Evolutionary conservation across 2,329 filamentous ascomycete genomes (phyloP).

Genomic region (Penicillium sp.): DNA sequence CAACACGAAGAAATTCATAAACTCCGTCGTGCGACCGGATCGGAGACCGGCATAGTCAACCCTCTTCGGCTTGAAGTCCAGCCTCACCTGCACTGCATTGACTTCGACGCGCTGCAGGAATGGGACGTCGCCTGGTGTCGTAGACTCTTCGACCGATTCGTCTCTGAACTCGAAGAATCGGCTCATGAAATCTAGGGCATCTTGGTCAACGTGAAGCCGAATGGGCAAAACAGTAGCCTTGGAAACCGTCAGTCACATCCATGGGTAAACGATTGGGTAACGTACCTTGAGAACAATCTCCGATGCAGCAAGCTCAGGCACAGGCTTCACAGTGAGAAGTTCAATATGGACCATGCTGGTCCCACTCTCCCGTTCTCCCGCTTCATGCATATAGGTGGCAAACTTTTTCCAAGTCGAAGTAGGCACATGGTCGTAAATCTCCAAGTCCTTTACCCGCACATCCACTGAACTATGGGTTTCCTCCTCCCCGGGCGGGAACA

Average conservation of each 20-base stretch:
- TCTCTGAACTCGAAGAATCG: conserved; percentile 98
- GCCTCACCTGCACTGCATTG: conserved; percentile 72
- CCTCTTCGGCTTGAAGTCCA: conserved; percentile 98
- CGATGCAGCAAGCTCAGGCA: conserved; percentile 76
- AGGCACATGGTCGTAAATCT: conserved; percentile 89
- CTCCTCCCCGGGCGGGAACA: conserved; percentile 68
- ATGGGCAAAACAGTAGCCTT: conserved; percentile 71
- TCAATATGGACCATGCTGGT: conserved; percentile 88
- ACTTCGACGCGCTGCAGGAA: conserved; percentile 90
- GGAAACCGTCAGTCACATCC: conserved; percentile 10
- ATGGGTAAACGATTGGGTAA: conserved; percentile 3
- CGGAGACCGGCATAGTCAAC: conserved; percentile 90
- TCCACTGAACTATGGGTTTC: conserved; percentile 88
- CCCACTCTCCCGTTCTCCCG: conserved; percentile 77
- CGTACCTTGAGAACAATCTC: conserved; percentile 74
- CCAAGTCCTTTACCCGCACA: conserved; percentile 73
- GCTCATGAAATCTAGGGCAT: conserved; percentile 93
- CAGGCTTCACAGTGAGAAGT: conserved; percentile 79
- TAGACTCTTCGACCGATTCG: conserved; percentile 52
- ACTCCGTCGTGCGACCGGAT: conserved; percentile 91
- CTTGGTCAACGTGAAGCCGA: conserved; percentile 91
- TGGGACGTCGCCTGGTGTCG: conserved; percentile 65
- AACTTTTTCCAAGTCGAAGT: conserved; percentile 99
- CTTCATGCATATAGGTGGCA: conserved; percentile 84
- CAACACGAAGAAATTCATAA: conserved; percentile 96